Evolutionary conservation across 176 grass and related monocot genomes (phyloP).

Genomic region (Pharus latifolius): DNA sequence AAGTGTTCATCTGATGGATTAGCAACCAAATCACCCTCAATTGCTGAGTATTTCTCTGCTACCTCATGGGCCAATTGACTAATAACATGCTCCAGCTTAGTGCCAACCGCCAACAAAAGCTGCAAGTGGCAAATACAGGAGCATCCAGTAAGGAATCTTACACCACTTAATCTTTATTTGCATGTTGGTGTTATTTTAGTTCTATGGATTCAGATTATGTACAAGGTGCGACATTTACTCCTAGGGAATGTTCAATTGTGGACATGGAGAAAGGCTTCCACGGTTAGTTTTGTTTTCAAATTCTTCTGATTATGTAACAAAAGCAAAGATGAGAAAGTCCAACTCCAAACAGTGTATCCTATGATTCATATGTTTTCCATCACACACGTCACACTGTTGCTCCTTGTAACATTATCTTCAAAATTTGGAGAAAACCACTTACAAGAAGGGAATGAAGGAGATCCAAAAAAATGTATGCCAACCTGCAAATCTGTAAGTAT

Average conservation of each 20-base stretch:
- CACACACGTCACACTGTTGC: too few species aligned
- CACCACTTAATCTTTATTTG: not conserved
- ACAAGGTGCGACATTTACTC: too few species aligned
- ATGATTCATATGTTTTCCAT: too few species aligned
- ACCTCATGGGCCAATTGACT: constrained; percentile 69
- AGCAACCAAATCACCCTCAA: constrained; percentile 67
- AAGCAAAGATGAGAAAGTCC: too few species aligned
- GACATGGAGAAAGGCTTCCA: too few species aligned
- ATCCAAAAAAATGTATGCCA: constrained; percentile 99
- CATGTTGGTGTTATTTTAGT: not conserved
- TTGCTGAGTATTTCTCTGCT: constrained; percentile 70
- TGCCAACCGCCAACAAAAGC: constrained; percentile 74
- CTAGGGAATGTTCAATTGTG: too few species aligned
- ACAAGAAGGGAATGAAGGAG: constrained; percentile 82
- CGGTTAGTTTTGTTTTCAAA: too few species aligned
- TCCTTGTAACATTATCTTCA: too few species aligned
- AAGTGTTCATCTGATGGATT: constrained; percentile 86
- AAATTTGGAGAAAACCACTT: constrained; percentile 11
- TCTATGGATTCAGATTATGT: too few species aligned
- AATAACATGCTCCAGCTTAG: constrained; percentile 91
- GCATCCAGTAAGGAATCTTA: not conserved
- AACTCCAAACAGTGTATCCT: too few species aligned
- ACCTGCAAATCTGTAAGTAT: constrained; percentile 37
- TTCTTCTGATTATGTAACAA: too few species aligned
- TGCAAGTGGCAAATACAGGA: constrained; percentile 12